These are phyloP conservation scores for Rhizomucor pusillus DNA, from an alignment of 371 early-diverging fungal species.

Conservation along the genomic window DNA sequence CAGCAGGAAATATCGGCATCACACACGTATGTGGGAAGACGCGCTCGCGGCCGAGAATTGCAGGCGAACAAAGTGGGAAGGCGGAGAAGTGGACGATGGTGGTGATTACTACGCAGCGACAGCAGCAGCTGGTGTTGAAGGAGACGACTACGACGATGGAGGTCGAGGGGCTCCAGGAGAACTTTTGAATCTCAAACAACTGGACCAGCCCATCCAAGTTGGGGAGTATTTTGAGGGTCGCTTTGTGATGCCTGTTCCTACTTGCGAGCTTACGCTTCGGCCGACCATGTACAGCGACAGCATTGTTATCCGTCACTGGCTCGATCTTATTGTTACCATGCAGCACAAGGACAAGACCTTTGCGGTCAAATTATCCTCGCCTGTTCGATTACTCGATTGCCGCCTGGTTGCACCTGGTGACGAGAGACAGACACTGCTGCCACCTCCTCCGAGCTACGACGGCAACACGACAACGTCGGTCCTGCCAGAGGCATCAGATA, in stretches of 20 bases:
- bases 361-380: slow-evolving; percentile 26
- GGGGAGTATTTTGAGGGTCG: slow-evolving; percentile 40
- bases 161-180: not conserved
- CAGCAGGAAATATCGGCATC: slow-evolving; percentile 9
- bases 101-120: not conserved
- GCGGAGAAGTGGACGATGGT: not conserved
- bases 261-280: slow-evolving; percentile 23
- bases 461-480: slow-evolving; percentile 6
- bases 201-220: slow-evolving; percentile 26
- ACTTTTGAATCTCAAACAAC: slow-evolving; percentile 27
- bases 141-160: not conserved
- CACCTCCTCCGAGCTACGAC: slow-evolving; percentile 72
- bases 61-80: not conserved
- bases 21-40: slow-evolving; percentile 1
- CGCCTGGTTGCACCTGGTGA: slow-evolving; percentile 41
- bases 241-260: slow-evolving; percentile 38
- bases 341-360: slow-evolving; percentile 23
- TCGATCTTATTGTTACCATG: slow-evolving; percentile 20
- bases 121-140: not conserved
- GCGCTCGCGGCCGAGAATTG: not conserved
- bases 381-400: slow-evolving; percentile 37
- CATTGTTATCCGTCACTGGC: slow-evolving; percentile 34
- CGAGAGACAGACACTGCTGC: slow-evolving; percentile 73
- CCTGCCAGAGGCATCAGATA: slow-evolving; percentile 1
- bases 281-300: slow-evolving; percentile 28